phyloP scores from a whole-genome alignment of 1,139 yeast species.

The Protomyces lactucae-debilis region DNA sequence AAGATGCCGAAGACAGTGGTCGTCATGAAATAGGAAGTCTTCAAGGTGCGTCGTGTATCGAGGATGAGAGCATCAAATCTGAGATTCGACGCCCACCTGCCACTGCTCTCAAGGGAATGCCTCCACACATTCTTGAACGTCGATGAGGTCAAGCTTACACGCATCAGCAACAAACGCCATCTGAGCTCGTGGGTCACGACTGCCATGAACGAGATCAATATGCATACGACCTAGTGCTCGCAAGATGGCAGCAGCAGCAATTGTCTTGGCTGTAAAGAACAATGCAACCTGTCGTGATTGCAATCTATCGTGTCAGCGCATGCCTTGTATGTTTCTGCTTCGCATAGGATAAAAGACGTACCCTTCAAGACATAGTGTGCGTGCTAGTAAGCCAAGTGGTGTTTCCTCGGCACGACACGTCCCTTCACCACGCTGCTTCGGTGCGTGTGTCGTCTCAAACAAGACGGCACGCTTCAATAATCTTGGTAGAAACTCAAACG shows the following conservation, averaged over 20 bases:
- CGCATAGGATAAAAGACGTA: background rate
- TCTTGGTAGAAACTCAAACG: constrained; percentile 20
- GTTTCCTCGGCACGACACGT: background rate
- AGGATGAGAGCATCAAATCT: no score
- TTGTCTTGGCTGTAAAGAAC: constrained; percentile 10
- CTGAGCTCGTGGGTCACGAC: background rate
- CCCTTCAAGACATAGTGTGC: constrained; percentile 1
- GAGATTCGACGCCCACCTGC: background rate
- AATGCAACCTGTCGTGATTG: background rate
- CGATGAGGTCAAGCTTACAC: background rate
- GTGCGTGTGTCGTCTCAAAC: background rate
- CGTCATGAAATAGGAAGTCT: background rate
- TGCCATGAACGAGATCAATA: background rate
- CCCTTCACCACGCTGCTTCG: background rate
- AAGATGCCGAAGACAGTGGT: background rate
- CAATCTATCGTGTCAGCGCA: background rate
- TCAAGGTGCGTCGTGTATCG: no score
- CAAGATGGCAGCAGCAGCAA: constrained; percentile 10
- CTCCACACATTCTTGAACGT: background rate
- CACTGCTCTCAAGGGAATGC: background rate
- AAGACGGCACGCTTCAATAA: background rate
- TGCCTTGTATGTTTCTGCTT: background rate
- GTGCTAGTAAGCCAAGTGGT: constrained; percentile 7
- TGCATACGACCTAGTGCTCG: background rate
- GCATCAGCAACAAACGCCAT: background rate